These are phyloP conservation scores for Flaveria ramosissima DNA, from an alignment of 129 eudicot species.

Conservation along the genomic window DNA sequence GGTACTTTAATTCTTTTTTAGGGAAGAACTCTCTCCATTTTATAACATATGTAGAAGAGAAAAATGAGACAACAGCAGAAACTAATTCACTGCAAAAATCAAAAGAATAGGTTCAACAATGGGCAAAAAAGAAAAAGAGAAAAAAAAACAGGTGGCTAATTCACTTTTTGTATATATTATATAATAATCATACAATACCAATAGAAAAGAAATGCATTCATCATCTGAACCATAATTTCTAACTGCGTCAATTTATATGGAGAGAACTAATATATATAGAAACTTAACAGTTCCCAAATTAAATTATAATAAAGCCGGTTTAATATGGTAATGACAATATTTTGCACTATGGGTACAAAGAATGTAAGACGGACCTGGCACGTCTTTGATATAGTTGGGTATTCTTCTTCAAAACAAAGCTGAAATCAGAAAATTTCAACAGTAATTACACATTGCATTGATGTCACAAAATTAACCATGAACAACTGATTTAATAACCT, in stretches of 20 bases:
- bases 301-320: neutral
- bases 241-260: neutral
- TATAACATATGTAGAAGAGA: slow-evolving; percentile 67
- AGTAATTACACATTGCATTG: neutral
- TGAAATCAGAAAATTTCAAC: slow-evolving; percentile 31
- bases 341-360: neutral
- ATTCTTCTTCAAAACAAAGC: slow-evolving; percentile 77
- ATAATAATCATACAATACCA: neutral
- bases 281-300: neutral
- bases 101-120: slow-evolving; percentile 13
- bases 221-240: neutral
- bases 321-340: neutral
- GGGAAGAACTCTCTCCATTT: slow-evolving; percentile 76
- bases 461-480: neutral
- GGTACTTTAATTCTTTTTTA: slow-evolving; percentile 54
- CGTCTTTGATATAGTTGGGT: slow-evolving; percentile 65
- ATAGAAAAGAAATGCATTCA: neutral
- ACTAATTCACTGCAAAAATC: slow-evolving; percentile 66
- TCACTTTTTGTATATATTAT: neutral
- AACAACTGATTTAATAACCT: neutral
- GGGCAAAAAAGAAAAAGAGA: neutral
- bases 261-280: neutral
- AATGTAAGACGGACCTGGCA: slow-evolving; percentile 56
- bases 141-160: neutral
- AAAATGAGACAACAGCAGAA: slow-evolving; percentile 69